Evolutionary conservation across 495 filamentous ascomycete species (phyloP), one percentile per base, ranked within the genome.

Genomic region (Lophiostoma macrostomum): DNA sequence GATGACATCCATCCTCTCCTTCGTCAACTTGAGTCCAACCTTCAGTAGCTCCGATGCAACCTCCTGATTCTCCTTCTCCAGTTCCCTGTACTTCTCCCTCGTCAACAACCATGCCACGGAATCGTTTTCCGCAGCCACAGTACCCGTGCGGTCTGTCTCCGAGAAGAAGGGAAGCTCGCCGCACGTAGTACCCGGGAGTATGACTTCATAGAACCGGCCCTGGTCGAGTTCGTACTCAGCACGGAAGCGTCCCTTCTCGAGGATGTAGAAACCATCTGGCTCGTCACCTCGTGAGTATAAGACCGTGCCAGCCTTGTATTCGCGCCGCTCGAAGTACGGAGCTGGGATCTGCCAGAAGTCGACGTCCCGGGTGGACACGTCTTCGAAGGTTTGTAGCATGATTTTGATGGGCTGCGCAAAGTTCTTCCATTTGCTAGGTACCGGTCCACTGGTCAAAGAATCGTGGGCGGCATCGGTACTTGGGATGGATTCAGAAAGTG

Each of bases 121-220:
- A 56, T 91, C 81, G 39, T 84, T 81, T 63, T 96, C 91, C 0
- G 86, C 84, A 47, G 81, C 75, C 20, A 95, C 90, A 1, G 88
- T 95, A 14, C 88, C 88, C 5, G 90, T 96, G 30, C 93, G 78
- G 23, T 80, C 77, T 0, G 90, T 96, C 62, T 89, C 86, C 13
- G 84, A 86, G 70, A 98, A 98, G 73, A 98, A 98, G 0, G 93
- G 93, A 45, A 97, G 70, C 70, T 98, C 93, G 22, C 93, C 93
- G 64, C 91, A 96, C 8, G 93, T 96, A 20, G 91, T 90, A 19
- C 93, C 93, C 6, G 90, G 89, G 2, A 96, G 87, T 34, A 98
- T 95, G 55, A 88, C 85, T 65, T 98, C 93, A 39, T 82, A 90
- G 61, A 89, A 87, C 57, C 79, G 78, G 4, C 94, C 93, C 67